Evolutionary conservation across 1,284 basidiomycete species (phyloP), one percentile per base, ranked within the genome.

Genomic region (Calocybe gambosa): DNA sequence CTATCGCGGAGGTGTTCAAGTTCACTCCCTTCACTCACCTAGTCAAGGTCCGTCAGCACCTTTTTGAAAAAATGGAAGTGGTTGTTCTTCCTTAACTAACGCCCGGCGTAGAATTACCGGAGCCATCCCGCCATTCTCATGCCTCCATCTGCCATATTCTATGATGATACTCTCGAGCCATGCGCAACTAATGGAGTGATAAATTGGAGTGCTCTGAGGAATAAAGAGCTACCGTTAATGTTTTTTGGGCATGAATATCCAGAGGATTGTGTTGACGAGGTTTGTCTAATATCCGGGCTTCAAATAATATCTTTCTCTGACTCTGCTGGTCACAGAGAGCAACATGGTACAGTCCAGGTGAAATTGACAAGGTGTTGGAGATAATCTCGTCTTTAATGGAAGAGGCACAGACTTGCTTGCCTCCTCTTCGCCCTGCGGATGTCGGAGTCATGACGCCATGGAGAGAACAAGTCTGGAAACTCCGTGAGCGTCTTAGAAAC

Each of bases 71-170:
- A 23, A 23, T 4, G 3, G 4, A 23, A 23, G 7, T 4, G 7
- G 7, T 47, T 12, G 33, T 4, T 16, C 45, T 37, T 13, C 6
- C 21, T 23, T 7, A 23, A 23, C 21, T 23, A 34, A 26, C 28
- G 21, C 8, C 10, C 23, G 15, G 36, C 42, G 1, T 21, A 69
- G 66, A 68, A 71, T 50, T 69, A 71, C 51, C 66, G 66, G 26
- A 72, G 70, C 49, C 71, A 73, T 53, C 71, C 70, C n/a, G 70
- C 63, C 5, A 74, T 74, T 45, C 58, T 74, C 25, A 74, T 73
- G 72, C 70, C 71, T n/a, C 69, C 72, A 6, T 73, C 71, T 4
- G 67, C 71, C 3, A 62, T 73, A 23, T 73, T 73, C 42, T 73
- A 73, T 49, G 63, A 69, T 38, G 72, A 74, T 49, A 64, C 63